Percentiles rank a stretch among this genome's conserved stretches.
Conservation (phyloP, 2,329 filamentous ascomycete genomes). For the Nemania sp. region DNA sequence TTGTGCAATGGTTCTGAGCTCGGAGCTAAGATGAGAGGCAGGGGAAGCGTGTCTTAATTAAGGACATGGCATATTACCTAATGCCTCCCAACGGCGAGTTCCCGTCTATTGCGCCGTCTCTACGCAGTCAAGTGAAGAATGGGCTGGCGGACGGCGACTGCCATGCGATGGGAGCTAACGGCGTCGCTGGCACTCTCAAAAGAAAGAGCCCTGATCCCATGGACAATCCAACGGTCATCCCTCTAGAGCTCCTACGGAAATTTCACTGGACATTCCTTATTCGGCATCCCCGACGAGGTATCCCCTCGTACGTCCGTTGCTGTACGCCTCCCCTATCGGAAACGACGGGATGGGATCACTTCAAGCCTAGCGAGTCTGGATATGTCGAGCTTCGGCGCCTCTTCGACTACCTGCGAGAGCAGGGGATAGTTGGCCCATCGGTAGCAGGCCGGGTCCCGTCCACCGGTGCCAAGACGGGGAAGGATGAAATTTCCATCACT, state of each 20-base stretch:
- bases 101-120: constrained; percentile 77
- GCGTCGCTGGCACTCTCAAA: constrained; percentile 24
- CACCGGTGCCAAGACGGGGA: constrained; percentile 26
- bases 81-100: constrained; percentile 73
- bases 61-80: constrained; percentile 95
- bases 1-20: constrained; percentile 28
- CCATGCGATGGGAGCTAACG: constrained; percentile 5
- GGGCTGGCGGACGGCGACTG: constrained; percentile 8
- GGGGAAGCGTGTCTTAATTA: constrained; percentile 95
- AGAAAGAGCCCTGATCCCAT: constrained; percentile 52
- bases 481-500: constrained; percentile 67
- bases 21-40: constrained; percentile 50
- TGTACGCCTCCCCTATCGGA: constrained; percentile 84
- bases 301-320: constrained; percentile 94
- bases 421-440: constrained; percentile 71
- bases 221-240: constrained; percentile 84
- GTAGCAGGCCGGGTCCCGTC: constrained; percentile 52
- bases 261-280: constrained; percentile 98
- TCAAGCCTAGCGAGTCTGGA: constrained; percentile 86
- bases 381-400: constrained; percentile 85
- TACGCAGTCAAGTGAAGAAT: constrained; percentile 60
- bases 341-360: constrained; percentile 83
- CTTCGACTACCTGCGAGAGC: constrained; percentile 79
- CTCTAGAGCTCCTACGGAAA: constrained; percentile 69
- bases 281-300: constrained; percentile 87